Evolutionary conservation across 208 protist species (phyloP).

Genomic region (Endotrypanum monterogeii): DNA sequence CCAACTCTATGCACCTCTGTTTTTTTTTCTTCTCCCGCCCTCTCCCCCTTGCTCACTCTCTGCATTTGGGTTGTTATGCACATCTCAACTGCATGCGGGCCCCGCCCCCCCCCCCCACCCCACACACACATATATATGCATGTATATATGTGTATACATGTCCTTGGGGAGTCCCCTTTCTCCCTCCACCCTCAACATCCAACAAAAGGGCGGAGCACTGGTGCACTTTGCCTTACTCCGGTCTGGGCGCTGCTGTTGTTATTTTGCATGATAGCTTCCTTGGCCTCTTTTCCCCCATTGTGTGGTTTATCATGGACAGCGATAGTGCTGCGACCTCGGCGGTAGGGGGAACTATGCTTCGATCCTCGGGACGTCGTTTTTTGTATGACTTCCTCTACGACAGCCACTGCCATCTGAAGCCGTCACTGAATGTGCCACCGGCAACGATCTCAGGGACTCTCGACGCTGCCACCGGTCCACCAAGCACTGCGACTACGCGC

Average conservation of each 20-base stretch:
- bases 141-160: background rate
- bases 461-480: background rate
- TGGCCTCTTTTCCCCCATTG: background rate
- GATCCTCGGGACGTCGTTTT: background rate
- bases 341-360: background rate
- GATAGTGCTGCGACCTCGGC: background rate
- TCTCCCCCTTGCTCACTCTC: background rate
- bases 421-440: background rate
- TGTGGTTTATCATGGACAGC: background rate
- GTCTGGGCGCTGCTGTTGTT: too few species aligned
- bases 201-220: background rate
- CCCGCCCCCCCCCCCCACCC: too few species aligned
- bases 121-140: background rate
- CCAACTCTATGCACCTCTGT: background rate
- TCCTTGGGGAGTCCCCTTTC: background rate
- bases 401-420: conserved; percentile 25
- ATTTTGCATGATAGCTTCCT: background rate
- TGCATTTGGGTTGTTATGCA: background rate
- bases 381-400: conserved; percentile 14
- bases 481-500: background rate
- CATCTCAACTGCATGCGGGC: background rate
- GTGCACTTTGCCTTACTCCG: too few species aligned
- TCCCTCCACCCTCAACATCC: too few species aligned
- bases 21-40: background rate
- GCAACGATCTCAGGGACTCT: background rate